These are phyloP conservation scores for Nakaseomyces bracarensis DNA, from an alignment of 1,139 yeast species.

Conservation along the genomic window DNA sequence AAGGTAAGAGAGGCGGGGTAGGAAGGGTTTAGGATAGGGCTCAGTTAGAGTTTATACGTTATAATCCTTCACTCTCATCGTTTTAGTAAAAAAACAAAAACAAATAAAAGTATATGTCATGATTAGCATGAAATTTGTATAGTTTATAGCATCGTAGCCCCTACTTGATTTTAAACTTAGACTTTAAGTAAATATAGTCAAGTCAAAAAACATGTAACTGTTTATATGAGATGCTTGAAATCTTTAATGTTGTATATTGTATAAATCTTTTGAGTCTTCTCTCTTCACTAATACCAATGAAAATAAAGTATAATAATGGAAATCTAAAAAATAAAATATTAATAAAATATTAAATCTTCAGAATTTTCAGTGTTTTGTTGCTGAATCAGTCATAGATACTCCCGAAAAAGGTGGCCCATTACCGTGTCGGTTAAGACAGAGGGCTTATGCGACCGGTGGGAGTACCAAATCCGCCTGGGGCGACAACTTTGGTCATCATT, in stretches of 20 bases:
- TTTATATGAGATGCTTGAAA: too few relatives aligned
- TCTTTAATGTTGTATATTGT: too few relatives aligned
- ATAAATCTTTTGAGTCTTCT: not conserved
- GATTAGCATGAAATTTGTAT: constrained; percentile 9
- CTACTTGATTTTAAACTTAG: not conserved
- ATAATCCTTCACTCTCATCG: not conserved
- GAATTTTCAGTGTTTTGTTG: constrained; percentile 34
- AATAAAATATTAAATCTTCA: too few relatives aligned
- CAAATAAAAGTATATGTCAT: not conserved
- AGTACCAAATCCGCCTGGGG: constrained; percentile 31
- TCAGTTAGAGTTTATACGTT: not conserved
- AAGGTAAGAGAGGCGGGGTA: too few relatives aligned
- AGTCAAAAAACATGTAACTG: too few relatives aligned
- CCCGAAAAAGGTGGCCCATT: not conserved
- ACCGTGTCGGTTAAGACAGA: constrained; percentile 1
- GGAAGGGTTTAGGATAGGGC: too few relatives aligned
- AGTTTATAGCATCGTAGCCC: constrained; percentile 4
- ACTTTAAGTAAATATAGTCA: too few relatives aligned
- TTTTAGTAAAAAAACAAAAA: not conserved
- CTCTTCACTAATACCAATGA: not conserved
- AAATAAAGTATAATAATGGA: not conserved
- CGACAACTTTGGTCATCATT: constrained; percentile 33
- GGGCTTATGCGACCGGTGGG: constrained; percentile 7
- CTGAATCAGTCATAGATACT: constrained; percentile 29
- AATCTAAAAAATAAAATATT: not conserved